Evolutionary conservation across 2,329 filamentous ascomycete genomes (phyloP).

Genomic region (Dothideomycetes sp.): DNA sequence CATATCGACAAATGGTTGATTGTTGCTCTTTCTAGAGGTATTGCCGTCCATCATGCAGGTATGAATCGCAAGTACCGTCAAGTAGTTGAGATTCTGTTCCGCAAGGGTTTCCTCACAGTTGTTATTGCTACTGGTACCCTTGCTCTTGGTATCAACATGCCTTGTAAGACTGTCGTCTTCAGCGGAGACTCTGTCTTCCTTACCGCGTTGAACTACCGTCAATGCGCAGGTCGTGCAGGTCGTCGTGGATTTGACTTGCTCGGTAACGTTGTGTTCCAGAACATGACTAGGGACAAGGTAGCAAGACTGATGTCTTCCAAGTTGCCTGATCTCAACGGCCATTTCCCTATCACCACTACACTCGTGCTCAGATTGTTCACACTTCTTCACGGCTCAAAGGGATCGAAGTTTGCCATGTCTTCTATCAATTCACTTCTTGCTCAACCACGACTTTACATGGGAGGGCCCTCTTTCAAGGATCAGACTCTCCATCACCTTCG

Average conservation of each 20-base stretch:
- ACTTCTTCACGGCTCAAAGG: conserved; percentile 56
- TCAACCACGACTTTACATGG: conserved; percentile 61
- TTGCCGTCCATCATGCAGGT: conserved; percentile 71
- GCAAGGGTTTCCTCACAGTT: conserved; percentile 60
- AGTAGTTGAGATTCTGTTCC: conserved; percentile 63
- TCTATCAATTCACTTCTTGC: conserved; percentile 60
- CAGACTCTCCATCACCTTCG: conserved; percentile 66
- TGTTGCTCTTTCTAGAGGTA: conserved; percentile 53
- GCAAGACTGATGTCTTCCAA: conserved; percentile 63
- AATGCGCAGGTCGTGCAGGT: conserved; percentile 68
- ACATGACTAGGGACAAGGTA: conserved; percentile 51
- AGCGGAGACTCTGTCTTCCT: conserved; percentile 63
- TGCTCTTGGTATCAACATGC: conserved; percentile 73
- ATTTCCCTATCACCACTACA: conserved; percentile 69
- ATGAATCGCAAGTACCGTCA: conserved; percentile 72
- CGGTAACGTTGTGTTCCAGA: conserved; percentile 72
- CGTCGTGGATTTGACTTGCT: conserved; percentile 72
- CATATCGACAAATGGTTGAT: conserved; percentile 47
- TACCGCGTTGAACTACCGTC: conserved; percentile 66
- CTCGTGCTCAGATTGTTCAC: conserved; percentile 60
- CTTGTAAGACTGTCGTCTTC: conserved; percentile 74
- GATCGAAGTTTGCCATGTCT: conserved; percentile 51
- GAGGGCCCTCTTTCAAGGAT: conserved; percentile 57
- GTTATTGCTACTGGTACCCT: conserved; percentile 70
- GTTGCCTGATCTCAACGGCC: conserved; percentile 64